Base-by-base conservation (phyloP, 2,329 filamentous ascomycete genomes). In the Dactylellina sp. region DNA sequence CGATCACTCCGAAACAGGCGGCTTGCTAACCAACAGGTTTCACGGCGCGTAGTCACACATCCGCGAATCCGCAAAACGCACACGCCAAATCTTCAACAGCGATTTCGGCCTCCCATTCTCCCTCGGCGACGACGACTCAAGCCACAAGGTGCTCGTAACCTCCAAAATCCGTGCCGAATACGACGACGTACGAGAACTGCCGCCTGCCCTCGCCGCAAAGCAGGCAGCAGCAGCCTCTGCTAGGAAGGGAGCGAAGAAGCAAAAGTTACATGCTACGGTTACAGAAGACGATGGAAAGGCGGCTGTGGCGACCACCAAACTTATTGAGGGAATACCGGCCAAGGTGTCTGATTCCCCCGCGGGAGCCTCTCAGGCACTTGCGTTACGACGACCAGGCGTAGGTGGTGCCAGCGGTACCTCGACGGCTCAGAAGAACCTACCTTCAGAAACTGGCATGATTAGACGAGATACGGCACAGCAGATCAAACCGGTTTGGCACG, bases 401-500 rank as follows among this genome's bases (percentile, higher is more conserved):
- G 66, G 78, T 77, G 37, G 81, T 81, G 62, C 70, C 77, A 50
- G 78, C 78, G 39, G 77, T 56, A 55, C 62, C 40, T 75, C 71
- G 1, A 61, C 63, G 5, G 64, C 72, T 11, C 76, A 77, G 72
- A 77, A 71, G 57, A 75, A 76, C 18, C 52, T 76, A 24, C 76
- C 77, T 1, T 68, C 75, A 14, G 75, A 75, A 25, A 76, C 76
- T 5, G 68, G 76, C n/a, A 65, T 78, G 20, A 71, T 78, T 18
- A 56, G 75, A 44, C 75, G 75, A 14, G 71, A 78, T 35, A 66
- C 86, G 14, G 86, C 89, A 62, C 84, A 87, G 77, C 88, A 89
- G 77, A 85, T 89, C 66, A 92, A 89, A 81, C 96, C 96, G 0
- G 90, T 97, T 70, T 99, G 95, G 95, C 95, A 99, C 81, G 88